Evolutionary conservation across 139 green algal genomes (phyloP), one percentile per base, ranked within the genome.

Genomic region (Chlorella sp.): DNA sequence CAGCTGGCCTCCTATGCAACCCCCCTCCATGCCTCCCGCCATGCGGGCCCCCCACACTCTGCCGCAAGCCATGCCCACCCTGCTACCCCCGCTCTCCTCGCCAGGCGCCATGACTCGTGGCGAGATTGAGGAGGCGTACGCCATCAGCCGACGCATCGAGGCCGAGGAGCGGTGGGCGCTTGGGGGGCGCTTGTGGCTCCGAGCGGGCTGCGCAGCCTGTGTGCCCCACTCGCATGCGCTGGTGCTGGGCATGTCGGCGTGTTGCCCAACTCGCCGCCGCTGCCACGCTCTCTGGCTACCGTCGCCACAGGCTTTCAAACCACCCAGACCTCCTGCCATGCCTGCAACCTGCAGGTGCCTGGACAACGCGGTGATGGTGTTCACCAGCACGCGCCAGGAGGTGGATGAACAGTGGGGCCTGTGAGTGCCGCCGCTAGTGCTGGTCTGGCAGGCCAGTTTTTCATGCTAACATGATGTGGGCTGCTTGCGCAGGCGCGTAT

Each of bases 381-480:
- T 98, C 82, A 98, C 95, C 20, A 94, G 87, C 73, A 99, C 96
- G 2, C 85, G 92, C 87, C 95, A 97, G 91, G 95, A 98, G 89
- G 92, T 99, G 41, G 92, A 95, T 62, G 91, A 98, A 87, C 96
- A 99, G 89, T 99, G 96, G 96, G 96, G 96, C 34, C 92, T 98
- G 76, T 78, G 72, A 78, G 72, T 36, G 38, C 51, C 2, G 13
- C 46, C 46, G 11, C 46, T 11, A 54, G 46, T 11, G n/a, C n/a
- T n/a, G n/a, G n/a, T n/a, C n/a, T n/a, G n/a, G n/a, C n/a, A n/a
- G n/a, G n/a, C n/a, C n/a, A n/a, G n/a, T n/a, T n/a, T n/a, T n/a
- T n/a, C n/a, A n/a, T n/a, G n/a, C n/a, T n/a, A n/a, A n/a, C n/a
- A n/a, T n/a, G n/a, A n/a, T n/a, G n/a, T n/a, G n/a, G n/a, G n/a